Base-by-base conservation (phyloP, 306 rosid genomes). In the Pueraria montana region DNA sequence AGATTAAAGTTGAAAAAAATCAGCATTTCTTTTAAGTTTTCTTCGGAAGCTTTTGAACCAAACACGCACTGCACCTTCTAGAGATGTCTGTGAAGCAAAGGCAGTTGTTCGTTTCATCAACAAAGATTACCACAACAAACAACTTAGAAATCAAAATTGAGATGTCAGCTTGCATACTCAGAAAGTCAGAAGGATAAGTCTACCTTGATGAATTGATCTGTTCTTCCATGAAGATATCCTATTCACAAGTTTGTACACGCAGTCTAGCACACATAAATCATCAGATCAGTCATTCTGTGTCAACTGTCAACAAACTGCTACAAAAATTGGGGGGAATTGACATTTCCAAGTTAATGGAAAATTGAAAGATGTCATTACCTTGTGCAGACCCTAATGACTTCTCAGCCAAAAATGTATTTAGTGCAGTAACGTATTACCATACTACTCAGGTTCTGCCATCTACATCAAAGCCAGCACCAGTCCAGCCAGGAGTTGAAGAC, bases 401-500 rank as follows among this genome's bases (percentile, higher is more conserved):
- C 85, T 48, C 65, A 77, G 80, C 61, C 76, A 45, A 78, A 38
- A 49, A 80, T 63, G 62, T 42, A 63, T 78, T 52, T 32, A 69
- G 48, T 63, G 74, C 77, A 55, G 74, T 80, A 63, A 77, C 66
- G 40, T 81, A 76, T 26, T 66, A 34, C 23, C 75, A 68, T 26
- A 59, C 12, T 55, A 48, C 34, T 84, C 84, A 87, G 52, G 43
- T 83, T 84, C 90, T 89, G 80, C 92, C 90, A 83, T 91, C 94
- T 77, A 90, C 99, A 61, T 93, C 92, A 86, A 95, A 95, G 70
- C 98, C 98, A 50, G 98, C 83, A 34, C 98, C 98, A 32, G 97
- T 93, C 97, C 97, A 95, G 40, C 89, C 98, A 77, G 94, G 83
- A 46, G 84, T 89, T 14, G 89, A 78, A 82, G 97, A 59, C 88